Base-by-base conservation (phyloP, 352 stramenopile genomes). In the Pythium oligandrum region DNA sequence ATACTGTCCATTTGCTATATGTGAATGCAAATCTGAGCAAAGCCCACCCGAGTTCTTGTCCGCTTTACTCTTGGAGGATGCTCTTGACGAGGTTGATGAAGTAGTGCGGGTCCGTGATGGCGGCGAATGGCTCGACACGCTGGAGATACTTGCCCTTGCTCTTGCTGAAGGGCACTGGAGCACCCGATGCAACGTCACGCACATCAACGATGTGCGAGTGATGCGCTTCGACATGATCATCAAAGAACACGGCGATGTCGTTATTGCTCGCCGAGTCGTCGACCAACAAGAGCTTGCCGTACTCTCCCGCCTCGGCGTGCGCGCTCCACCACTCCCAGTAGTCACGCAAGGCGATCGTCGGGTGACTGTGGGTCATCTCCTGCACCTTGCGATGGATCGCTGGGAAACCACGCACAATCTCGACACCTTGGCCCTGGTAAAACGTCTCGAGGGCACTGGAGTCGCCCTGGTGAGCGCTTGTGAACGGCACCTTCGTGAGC, bases 311-410 rank as follows among this genome's bases (percentile, higher is more conserved):
- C 55, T 94, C 83, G 33, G 78, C 83, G 55, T 94, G 83, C 3
- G 78, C 73, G 42, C 78, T 89, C 83, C 83, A 93, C 78, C 80
- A 91, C 61, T 93, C 83, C 75, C 76, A 93, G 63, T 91, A 92
- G 53, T 93, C 83, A 50, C 83, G 78, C 47, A 93, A 64, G 5
- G 76, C 83, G 30, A 92, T 57, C 32, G 68, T 86, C 42, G 59
- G 58, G 33, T 75, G 60, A 4, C 51, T 55, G 3, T 61, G 31
- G 42, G 81, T 52, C 39, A 70, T 75, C 33, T 72, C 38, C 1
- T 78, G 54, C 4, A 70, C 26, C 4, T 52, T 57, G 17, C 11
- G n/a, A 10, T 70, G 37, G 57, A 92, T 85, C 10, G 55, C 47
- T 4, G 52, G 17, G 44, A 92, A 92, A 30, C 78, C 78, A 12